Percentiles rank a stretch among this genome's conserved stretches.
Evolutionary conservation across 345 rosid species (phyloP).

Genomic region (Rubroshorea leprosula): DNA sequence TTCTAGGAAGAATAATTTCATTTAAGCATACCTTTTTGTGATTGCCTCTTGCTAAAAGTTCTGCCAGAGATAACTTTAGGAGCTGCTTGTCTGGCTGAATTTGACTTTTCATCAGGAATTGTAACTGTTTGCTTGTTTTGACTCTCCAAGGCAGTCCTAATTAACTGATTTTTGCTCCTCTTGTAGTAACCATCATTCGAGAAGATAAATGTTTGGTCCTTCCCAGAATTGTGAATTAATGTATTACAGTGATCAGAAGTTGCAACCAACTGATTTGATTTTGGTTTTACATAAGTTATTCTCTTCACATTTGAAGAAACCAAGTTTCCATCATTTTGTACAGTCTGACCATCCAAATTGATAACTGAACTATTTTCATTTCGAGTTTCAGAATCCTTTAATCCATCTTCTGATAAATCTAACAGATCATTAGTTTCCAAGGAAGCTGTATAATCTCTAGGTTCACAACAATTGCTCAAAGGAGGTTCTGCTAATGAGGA

Average conservation of each 20-base stretch:
- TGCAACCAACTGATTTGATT: conserved; percentile 84
- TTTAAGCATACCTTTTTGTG: conserved; percentile 38
- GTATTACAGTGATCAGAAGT: conserved; percentile 34
- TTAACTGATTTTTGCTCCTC: conserved; percentile 76
- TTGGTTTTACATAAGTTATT: conserved; percentile 61
- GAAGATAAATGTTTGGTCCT: conserved; percentile 31
- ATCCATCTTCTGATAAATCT: conserved; percentile 32
- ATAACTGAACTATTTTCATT: conserved; percentile 35
- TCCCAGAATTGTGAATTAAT: conserved; percentile 28
- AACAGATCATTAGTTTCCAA: conserved; percentile 33
- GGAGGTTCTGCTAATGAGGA: conserved; percentile 39
- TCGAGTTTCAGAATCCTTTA: conserved; percentile 32
- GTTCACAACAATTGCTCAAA: conserved; percentile 32
- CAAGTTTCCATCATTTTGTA: conserved; percentile 29
- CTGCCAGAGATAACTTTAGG: conserved; percentile 31
- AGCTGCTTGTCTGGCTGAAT: conserved; percentile 34
- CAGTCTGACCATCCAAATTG: conserved; percentile 33
- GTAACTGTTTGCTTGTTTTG: conserved; percentile 24
- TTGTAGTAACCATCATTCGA: conserved; percentile 69
- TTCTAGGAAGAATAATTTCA: neutral
- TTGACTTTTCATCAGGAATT: conserved; percentile 28
- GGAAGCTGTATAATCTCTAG: conserved; percentile 34
- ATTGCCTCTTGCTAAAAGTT: conserved; percentile 37
- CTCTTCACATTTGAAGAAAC: conserved; percentile 37
- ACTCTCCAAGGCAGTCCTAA: conserved; percentile 56